Base-by-base conservation (phyloP, 2,329 filamentous ascomycete genomes). In the Aspergillus luchuensis region DNA sequence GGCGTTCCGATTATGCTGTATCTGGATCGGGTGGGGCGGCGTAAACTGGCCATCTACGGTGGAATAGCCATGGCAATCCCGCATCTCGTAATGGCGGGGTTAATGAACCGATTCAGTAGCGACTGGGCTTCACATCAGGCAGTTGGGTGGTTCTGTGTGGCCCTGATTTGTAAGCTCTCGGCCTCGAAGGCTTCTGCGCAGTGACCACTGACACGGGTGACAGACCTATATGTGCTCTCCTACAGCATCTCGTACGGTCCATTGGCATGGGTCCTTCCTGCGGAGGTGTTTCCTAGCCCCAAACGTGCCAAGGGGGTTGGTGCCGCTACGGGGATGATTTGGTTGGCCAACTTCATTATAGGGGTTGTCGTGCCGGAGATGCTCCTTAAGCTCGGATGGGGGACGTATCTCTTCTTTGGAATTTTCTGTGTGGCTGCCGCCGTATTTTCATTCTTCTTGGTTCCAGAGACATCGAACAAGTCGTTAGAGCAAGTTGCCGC, bases 351-450 rank as follows among this genome's bases (percentile, higher is more conserved):
- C 59, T 79, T 79, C 56, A 72, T 73, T 30, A 73, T 79, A 28
- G 85, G 88, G 23, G 81, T 89, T 69, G 81, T 88, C 8, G 87
- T 85, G 0, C 87, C 87, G 0, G 80, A 85, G 2, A 81, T 89
- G 63, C 81, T 89, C 15, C 75, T 82, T 56, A 82, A 82, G 55
- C 85, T 76, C 0, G 78, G 77, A 0, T 80, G 72, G 63, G 79
- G 79, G 10, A 69, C 72, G 4, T 87, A 85, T 67, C 74, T 85
- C 51, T 87, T 87, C 75, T 87, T 87, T 60, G 82, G 79, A 0
- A 71, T 76, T 1, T 84, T 84, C 58, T 82, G 79, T 54, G 67
- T 81, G 8, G 66, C 82, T 4, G 80, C 79, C 0, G 53, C 56
- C 1, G 23, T 64, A 3, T 68, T 61, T 43, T 59, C 65, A 6